phyloP scores from a whole-genome alignment of 257 asterid species.

The Solanum tarijense region DNA sequence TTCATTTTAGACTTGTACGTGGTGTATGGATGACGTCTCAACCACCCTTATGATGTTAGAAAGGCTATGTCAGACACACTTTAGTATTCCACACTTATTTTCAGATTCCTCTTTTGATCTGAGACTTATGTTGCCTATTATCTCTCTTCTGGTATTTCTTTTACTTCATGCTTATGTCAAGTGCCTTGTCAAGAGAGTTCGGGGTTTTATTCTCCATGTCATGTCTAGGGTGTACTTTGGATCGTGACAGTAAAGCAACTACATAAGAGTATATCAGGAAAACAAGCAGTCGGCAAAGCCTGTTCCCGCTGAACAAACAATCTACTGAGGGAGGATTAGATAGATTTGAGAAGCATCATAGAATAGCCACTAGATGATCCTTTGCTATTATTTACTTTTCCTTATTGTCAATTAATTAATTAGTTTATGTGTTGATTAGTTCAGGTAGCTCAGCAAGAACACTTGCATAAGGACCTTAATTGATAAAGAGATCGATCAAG shows the following conservation, averaged over 20 bases:
- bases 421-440: too few species aligned
- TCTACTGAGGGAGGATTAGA: not conserved
- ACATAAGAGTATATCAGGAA: not conserved
- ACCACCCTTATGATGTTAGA: not conserved
- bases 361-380: not conserved
- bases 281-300: not conserved
- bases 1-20: not conserved
- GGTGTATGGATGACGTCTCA: not conserved
- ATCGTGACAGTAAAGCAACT: too few species aligned
- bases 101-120: not conserved
- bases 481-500: not conserved
- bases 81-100: not conserved
- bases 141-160: not conserved
- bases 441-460: not conserved
- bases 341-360: not conserved
- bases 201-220: not conserved
- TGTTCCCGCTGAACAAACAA: too few species aligned
- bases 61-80: too few species aligned
- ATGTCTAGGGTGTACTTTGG: not conserved
- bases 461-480: not conserved
- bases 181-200: not conserved
- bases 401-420: not conserved
- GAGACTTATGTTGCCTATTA: not conserved
- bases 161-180: not conserved
- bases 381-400: too few species aligned